These are phyloP conservation scores for Salicornia ramosissima DNA, from an alignment of 148 eudicot genomes.

Conservation along the genomic window DNA sequence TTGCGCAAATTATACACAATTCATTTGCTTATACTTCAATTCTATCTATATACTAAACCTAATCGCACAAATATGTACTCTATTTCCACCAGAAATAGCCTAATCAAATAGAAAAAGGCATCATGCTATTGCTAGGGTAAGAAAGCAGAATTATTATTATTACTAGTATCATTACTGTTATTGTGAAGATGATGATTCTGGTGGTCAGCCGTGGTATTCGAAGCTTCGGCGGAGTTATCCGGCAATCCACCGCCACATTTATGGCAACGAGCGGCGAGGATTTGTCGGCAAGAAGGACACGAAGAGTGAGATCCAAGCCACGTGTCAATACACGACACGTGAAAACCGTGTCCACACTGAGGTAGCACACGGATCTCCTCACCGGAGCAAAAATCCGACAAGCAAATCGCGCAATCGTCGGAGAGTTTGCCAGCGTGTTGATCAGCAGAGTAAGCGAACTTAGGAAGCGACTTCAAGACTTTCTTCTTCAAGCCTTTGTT, in stretches of 20 bases:
- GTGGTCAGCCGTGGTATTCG: too few species aligned
- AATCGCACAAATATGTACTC: slow-evolving; percentile 16
- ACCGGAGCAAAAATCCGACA: slow-evolving; percentile 55
- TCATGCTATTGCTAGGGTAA: slow-evolving; percentile 28
- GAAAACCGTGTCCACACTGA: slow-evolving; percentile 79
- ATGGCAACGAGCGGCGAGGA: slow-evolving; percentile 39
- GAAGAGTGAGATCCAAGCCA: slow-evolving; percentile 83
- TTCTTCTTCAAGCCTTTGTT: slow-evolving; percentile 72
- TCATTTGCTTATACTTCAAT: background rate
- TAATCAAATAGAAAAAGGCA: background rate
- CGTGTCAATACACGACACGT: slow-evolving; percentile 61
- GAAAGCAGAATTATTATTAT: slow-evolving; percentile 9
- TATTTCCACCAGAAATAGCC: background rate
- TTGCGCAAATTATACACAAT: slow-evolving; percentile 7
- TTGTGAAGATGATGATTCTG: background rate
- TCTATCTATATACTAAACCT: background rate
- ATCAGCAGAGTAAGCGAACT: slow-evolving; percentile 32
- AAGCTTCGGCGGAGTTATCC: slow-evolving; percentile 2
- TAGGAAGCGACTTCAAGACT: slow-evolving; percentile 51
- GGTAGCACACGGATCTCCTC: slow-evolving; percentile 68
- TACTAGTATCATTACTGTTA: background rate
- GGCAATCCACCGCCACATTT: slow-evolving; percentile 38
- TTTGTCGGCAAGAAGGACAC: slow-evolving; percentile 82
- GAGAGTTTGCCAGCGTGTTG: slow-evolving; percentile 32
- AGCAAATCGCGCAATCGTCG: slow-evolving; percentile 66